phyloP scores from a whole-genome alignment of 2,329 filamentous ascomycete species.

The Fusarium longipes region DNA sequence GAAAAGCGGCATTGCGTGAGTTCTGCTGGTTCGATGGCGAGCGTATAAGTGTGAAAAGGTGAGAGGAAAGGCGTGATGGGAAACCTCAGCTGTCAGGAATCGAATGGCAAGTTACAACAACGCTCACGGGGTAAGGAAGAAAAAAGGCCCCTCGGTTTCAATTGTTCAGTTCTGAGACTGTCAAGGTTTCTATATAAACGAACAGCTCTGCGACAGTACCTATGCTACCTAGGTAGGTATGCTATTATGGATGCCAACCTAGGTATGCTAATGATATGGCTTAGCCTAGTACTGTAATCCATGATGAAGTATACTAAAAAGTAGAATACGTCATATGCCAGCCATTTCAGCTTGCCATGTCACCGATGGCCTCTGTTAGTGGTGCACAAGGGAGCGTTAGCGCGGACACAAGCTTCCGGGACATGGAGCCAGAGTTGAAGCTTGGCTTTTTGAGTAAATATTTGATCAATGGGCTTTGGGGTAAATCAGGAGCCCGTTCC shows the following conservation, averaged over 20 bases:
- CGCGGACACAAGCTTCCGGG: constrained; percentile 38
- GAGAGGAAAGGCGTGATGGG: not conserved
- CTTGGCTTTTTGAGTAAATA: constrained; percentile 22
- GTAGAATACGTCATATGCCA: constrained; percentile 44
- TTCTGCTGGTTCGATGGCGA: not conserved
- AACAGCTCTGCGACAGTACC: not conserved
- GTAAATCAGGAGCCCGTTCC: constrained; percentile 4
- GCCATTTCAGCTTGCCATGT: constrained; percentile 16
- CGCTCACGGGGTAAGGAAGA: not conserved
- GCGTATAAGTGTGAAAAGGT: not conserved
- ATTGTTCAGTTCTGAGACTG: not conserved
- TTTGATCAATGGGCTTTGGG: not conserved
- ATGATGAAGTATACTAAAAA: constrained; percentile 33
- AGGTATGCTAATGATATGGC: not conserved
- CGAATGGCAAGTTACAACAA: constrained; percentile 6
- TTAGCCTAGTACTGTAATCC: constrained; percentile 6
- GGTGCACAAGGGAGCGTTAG: constrained; percentile 26
- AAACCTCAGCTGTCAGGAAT: constrained; percentile 1
- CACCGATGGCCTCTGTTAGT: constrained; percentile 32
- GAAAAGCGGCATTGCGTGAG: constrained; percentile 51
- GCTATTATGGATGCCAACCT: too few relatives aligned
- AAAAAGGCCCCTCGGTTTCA: not conserved
- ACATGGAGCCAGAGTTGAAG: constrained; percentile 16
- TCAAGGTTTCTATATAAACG: constrained; percentile 31
- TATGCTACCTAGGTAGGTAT: not conserved